phyloP scores from a whole-genome alignment of 768 basidiomycete species.

The Naematelia aurantialba region DNA sequence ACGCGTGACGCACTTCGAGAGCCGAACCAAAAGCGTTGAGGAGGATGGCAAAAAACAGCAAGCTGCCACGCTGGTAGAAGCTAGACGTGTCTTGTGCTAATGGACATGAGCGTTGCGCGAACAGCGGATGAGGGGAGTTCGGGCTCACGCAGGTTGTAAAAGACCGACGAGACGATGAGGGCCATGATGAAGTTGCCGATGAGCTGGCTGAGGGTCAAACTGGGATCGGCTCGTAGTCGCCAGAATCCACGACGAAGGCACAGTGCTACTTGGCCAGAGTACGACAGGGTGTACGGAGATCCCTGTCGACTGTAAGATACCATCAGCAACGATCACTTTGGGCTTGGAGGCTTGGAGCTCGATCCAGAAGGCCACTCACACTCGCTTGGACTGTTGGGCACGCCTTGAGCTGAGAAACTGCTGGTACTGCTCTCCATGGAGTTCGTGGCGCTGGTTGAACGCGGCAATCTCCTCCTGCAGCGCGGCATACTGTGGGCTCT shows the following conservation, averaged over 20 bases:
- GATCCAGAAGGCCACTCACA: conserved; percentile 70
- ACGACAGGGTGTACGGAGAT: conserved; percentile 55
- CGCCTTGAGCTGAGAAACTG: conserved; percentile 65
- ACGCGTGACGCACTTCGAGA: conserved; percentile 40
- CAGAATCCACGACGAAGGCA: conserved; percentile 56
- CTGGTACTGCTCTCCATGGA: conserved; percentile 55
- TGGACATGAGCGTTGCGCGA: neutral
- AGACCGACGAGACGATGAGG: conserved; percentile 46
- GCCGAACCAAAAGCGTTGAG: conserved; percentile 57
- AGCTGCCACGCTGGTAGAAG: conserved; percentile 39
- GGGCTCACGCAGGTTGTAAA: conserved; percentile 45
- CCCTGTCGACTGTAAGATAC: conserved; percentile 55
- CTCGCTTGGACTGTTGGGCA: conserved; percentile 71
- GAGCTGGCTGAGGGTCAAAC: conserved; percentile 43
- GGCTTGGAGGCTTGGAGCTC: conserved; percentile 67
- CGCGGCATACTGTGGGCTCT: conserved; percentile 58
- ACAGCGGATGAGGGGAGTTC: too few species aligned
- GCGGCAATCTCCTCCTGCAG: conserved; percentile 58
- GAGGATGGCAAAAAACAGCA: conserved; percentile 57
- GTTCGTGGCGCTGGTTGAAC: conserved; percentile 53
- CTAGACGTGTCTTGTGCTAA: conserved; percentile 32
- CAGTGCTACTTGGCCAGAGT: conserved; percentile 54
- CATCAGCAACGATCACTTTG: conserved; percentile 67
- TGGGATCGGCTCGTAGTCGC: conserved; percentile 54
- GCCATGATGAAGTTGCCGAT: conserved; percentile 47